Percentiles rank a stretch among this genome's conserved stretches.
These are phyloP conservation scores for Globisporangium uncinulatum DNA, from an alignment of 352 stramenopile species.

Conservation along the genomic window DNA sequence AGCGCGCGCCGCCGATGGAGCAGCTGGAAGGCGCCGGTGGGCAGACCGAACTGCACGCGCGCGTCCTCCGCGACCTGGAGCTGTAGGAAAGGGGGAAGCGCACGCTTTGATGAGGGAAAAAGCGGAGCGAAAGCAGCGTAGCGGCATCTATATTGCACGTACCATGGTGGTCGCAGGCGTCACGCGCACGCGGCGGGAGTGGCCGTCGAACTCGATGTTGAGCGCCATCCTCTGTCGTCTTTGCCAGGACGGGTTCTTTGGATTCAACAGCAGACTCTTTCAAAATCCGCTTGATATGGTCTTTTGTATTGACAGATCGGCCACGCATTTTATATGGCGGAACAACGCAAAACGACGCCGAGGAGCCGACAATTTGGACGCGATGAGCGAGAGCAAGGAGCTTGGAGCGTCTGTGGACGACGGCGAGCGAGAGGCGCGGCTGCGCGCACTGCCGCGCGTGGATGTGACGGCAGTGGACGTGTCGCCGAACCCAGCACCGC, in stretches of 20 bases:
- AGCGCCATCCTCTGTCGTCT: constrained; percentile 49
- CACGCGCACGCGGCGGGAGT: constrained; percentile 71
- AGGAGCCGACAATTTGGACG: constrained; percentile 3
- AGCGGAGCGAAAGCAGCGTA: not conserved
- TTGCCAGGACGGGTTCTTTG: too few species aligned
- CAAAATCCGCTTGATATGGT: too few species aligned
- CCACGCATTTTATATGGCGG: not conserved
- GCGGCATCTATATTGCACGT: not conserved
- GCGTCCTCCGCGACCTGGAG: constrained; percentile 72
- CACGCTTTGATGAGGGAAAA: not conserved
- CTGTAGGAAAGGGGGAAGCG: constrained; percentile 20
- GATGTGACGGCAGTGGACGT: constrained; percentile 74
- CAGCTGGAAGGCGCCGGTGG: constrained; percentile 46
- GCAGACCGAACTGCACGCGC: constrained; percentile 46
- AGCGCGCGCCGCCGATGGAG: constrained; percentile 55
- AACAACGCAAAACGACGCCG: not conserved
- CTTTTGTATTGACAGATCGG: not conserved
- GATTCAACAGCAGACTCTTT: too few species aligned
- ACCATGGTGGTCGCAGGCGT: constrained; percentile 76
- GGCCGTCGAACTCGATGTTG: constrained; percentile 64
- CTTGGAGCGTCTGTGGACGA: constrained; percentile 6
- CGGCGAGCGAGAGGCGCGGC: constrained; percentile 31
- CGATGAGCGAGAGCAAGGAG: constrained; percentile 74
- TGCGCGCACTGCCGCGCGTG: constrained; percentile 46
- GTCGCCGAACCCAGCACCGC: constrained; percentile 71